phyloP scores from a whole-genome alignment of 1,139 yeast species.

The Yamadazyma dendronema region DNA sequence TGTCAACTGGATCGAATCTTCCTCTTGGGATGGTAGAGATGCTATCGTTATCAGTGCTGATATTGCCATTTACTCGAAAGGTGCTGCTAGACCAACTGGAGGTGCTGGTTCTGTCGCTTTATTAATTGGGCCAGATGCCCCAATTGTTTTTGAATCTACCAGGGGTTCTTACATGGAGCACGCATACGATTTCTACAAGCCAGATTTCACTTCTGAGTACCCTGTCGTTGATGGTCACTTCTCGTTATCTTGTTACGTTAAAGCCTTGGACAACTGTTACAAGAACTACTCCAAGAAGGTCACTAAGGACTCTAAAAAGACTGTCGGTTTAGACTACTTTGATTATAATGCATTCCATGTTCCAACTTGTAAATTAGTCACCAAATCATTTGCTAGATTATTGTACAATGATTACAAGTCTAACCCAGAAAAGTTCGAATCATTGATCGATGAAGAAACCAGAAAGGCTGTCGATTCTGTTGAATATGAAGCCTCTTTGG shows the following conservation, averaged over 20 bases:
- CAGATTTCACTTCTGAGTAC: slow-evolving; percentile 93
- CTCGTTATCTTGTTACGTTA: slow-evolving; percentile 89
- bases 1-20: slow-evolving; percentile 93
- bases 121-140: slow-evolving; percentile 97
- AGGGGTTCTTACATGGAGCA: slow-evolving; percentile 95
- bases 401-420: slow-evolving; percentile 82
- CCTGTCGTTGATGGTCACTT: slow-evolving; percentile 98
- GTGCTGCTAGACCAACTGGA: slow-evolving; percentile 99
- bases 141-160: slow-evolving; percentile 82
- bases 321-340: slow-evolving; percentile 72
- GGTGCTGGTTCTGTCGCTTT: slow-evolving; percentile 98
- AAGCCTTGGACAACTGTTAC: slow-evolving; percentile 89
- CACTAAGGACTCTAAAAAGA: slow-evolving; percentile 49
- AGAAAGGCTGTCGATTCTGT: slow-evolving; percentile 52
- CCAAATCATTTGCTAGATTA: slow-evolving; percentile 90
- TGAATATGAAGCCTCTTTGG: slow-evolving; percentile 75
- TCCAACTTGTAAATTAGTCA: slow-evolving; percentile 94
- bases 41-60: slow-evolving; percentile 98
- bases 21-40: slow-evolving; percentile 97
- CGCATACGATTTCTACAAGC: slow-evolving; percentile 97
- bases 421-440: slow-evolving; percentile 57
- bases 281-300: slow-evolving; percentile 79
- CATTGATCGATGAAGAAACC: slow-evolving; percentile 49
- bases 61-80: slow-evolving; percentile 95
- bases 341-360: slow-evolving; percentile 98